Conservation (phyloP, 2,329 filamentous ascomycete species). For the Trichoderma endophyticum region DNA sequence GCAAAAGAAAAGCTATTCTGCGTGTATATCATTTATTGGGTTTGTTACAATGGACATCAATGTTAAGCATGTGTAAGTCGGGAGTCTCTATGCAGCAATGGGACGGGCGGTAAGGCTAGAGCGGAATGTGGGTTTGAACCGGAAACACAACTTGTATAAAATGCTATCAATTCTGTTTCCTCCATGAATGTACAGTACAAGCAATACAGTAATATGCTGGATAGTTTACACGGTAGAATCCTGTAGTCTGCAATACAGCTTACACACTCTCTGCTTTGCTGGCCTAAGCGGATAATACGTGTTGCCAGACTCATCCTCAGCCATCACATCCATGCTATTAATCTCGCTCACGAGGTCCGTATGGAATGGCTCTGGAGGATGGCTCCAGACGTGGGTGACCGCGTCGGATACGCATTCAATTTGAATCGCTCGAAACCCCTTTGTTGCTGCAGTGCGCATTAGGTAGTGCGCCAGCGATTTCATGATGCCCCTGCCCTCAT, state of each 20-base stretch:
- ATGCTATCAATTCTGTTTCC: neutral
- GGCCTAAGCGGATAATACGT: conserved; percentile 18
- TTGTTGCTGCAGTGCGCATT: conserved; percentile 23
- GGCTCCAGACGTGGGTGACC: conserved; percentile 27
- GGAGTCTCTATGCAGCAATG: neutral
- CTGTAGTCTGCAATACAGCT: conserved; percentile 17
- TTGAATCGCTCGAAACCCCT: conserved; percentile 28
- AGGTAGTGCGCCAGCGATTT: conserved; percentile 24
- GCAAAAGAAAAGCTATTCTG: neutral
- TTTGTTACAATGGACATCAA: neutral
- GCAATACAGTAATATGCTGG: neutral
- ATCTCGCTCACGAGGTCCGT: conserved; percentile 19
- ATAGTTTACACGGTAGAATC: neutral
- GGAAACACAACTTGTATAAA: neutral
- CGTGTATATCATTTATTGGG: neutral
- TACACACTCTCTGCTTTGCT: conserved; percentile 16
- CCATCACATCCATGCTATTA: conserved; percentile 16
- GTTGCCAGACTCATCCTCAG: conserved; percentile 15
- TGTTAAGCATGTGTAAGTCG: neutral
- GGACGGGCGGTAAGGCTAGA: neutral
- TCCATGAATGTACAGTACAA: neutral
- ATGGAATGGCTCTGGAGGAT: conserved; percentile 27
- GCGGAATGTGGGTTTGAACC: neutral
- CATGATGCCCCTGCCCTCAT: conserved; percentile 29
- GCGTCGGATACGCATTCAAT: conserved; percentile 26